Evolutionary conservation across 352 stramenopile species (phyloP).

Genomic region (Phytophthora sp.): DNA sequence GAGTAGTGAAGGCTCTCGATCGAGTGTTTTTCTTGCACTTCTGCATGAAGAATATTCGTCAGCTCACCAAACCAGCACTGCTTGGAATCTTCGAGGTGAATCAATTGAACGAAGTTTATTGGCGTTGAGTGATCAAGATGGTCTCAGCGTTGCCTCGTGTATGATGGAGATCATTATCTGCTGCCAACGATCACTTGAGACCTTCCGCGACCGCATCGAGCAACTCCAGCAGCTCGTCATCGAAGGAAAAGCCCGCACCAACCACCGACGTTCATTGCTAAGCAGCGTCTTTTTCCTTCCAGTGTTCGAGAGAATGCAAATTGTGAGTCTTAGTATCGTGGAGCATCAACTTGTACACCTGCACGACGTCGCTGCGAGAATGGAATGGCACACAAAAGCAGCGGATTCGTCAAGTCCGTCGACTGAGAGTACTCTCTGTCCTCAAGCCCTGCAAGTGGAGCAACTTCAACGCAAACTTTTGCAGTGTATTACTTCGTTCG

Average conservation of each 20-base stretch:
- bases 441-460: slow-evolving; percentile 35
- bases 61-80: neutral
- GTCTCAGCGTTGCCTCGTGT: slow-evolving; percentile 64
- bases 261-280: slow-evolving; percentile 65
- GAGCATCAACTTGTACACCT: slow-evolving; percentile 61
- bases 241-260: slow-evolving; percentile 54
- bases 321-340: slow-evolving; percentile 45
- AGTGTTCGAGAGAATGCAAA: slow-evolving; percentile 52
- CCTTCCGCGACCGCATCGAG: slow-evolving; percentile 38
- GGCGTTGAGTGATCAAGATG: slow-evolving; percentile 56
- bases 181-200: slow-evolving; percentile 42
- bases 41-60: neutral
- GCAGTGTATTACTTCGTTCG: slow-evolving; percentile 72
- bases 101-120: slow-evolving; percentile 34
- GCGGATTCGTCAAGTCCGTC: neutral
- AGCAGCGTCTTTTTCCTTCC: slow-evolving; percentile 55
- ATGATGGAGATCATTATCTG: slow-evolving; percentile 65
- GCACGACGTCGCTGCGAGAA: slow-evolving; percentile 11
- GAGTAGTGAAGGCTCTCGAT: neutral
- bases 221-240: slow-evolving; percentile 42
- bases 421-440: slow-evolving; percentile 8
- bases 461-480: slow-evolving; percentile 65
- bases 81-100: slow-evolving; percentile 9
- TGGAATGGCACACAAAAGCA: neutral
- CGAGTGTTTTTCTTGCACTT: slow-evolving; percentile 22